Conservation (phyloP, 805 yeast genomes). For the Sungouiella thailandica region DNA sequence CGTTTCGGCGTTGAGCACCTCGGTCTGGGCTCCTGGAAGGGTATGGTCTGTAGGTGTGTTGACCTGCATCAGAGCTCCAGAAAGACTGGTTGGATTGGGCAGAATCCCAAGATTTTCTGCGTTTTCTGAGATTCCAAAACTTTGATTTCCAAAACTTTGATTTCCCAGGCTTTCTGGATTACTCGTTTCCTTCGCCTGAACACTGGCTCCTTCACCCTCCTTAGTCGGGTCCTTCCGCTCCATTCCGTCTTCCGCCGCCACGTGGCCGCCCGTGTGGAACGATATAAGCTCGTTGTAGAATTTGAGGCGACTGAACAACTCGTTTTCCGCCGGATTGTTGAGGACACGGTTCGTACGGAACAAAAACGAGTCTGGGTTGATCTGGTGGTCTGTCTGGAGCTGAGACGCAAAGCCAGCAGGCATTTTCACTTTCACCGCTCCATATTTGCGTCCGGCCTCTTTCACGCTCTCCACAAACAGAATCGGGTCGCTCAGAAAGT, state of each 20-base stretch:
- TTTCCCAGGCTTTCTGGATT: background rate
- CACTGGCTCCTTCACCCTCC: constrained; percentile 7
- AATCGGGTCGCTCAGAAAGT: constrained; percentile 58
- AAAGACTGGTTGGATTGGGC: background rate
- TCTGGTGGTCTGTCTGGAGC: constrained; percentile 19
- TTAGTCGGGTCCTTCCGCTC: background rate
- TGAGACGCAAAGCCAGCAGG: constrained; percentile 33
- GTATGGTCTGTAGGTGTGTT: too few relatives aligned
- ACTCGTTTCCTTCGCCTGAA: background rate
- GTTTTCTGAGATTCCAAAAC: background rate
- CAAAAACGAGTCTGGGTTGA: constrained; percentile 46
- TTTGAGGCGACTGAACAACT: constrained; percentile 37
- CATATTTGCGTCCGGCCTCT: constrained; percentile 52
- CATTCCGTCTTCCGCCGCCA: constrained; percentile 7
- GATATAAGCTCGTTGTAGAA: constrained; percentile 45
- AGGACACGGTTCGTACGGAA: constrained; percentile 47
- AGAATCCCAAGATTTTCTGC: background rate
- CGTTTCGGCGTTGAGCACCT: background rate
- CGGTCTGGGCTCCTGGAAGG: too few relatives aligned
- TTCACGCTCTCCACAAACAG: constrained; percentile 52
- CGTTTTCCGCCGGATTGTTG: constrained; percentile 40
- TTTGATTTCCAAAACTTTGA: constrained; percentile 1
- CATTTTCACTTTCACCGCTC: constrained; percentile 72
- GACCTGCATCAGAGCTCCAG: too few relatives aligned
- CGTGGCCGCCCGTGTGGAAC: constrained; percentile 27